phyloP scores from a whole-genome alignment of 805 yeast species.

The Ogataea philodendri region DNA sequence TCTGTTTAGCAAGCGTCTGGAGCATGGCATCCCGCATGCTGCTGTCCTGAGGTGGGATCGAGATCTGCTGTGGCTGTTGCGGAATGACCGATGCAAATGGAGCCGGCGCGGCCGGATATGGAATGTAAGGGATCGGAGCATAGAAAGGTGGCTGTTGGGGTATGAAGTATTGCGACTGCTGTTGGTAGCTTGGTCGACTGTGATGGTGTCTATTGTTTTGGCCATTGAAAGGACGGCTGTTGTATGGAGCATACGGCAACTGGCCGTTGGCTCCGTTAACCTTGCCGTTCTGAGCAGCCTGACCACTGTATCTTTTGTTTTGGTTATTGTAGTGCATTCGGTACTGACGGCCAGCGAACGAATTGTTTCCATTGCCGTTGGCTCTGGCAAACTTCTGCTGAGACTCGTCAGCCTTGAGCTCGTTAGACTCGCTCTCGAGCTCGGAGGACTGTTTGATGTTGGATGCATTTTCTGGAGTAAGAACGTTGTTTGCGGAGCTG shows the following conservation, averaged over 20 bases:
- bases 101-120: conserved; percentile 20
- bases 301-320: conserved; percentile 24
- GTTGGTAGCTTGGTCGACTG: conserved; percentile 21
- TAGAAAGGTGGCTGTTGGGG: conserved; percentile 26
- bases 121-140: conserved; percentile 27
- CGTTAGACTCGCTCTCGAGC: conserved; percentile 6
- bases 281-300: conserved; percentile 7
- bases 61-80: conserved; percentile 20
- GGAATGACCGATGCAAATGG: conserved; percentile 20
- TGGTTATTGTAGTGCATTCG: conserved; percentile 22
- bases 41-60: conserved; percentile 22
- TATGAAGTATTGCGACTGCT: conserved; percentile 24
- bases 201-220: conserved; percentile 21
- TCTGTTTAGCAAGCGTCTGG: conserved; percentile 47
- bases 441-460: conserved; percentile 1
- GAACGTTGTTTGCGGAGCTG: conserved; percentile 5
- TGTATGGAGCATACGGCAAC: conserved; percentile 25
- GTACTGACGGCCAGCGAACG: conserved; percentile 23
- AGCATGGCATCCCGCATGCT: conserved; percentile 23
- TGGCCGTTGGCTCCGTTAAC: conserved; percentile 15
- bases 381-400: conserved; percentile 4
- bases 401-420: conserved; percentile 2
- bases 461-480: conserved; percentile 4
- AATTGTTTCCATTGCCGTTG: conserved; percentile 4
- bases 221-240: conserved; percentile 24